Evolutionary conservation across 2,329 filamentous ascomycete species (phyloP).

Genomic region (Cladosporium sp.): DNA sequence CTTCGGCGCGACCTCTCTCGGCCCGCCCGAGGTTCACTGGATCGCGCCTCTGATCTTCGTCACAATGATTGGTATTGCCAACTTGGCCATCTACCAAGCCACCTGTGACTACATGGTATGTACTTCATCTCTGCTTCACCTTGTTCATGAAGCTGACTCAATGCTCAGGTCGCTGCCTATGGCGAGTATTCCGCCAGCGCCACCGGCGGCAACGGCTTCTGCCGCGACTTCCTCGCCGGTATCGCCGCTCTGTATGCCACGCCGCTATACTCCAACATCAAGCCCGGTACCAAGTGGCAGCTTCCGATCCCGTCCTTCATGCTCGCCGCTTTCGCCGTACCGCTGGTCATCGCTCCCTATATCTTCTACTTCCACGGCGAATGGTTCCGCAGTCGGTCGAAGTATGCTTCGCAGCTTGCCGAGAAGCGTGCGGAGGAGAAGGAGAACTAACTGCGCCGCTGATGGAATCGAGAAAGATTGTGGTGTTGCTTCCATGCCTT

Average conservation of each 20-base stretch:
- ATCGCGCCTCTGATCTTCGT: conserved; percentile 61
- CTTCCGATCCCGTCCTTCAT: conserved; percentile 48
- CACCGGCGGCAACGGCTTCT: conserved; percentile 69
- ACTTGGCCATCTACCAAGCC: conserved; percentile 37
- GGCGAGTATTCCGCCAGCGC: conserved; percentile 67
- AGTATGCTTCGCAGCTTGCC: conserved; percentile 40
- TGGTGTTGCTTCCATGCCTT: no score
- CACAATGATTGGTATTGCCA: conserved; percentile 63
- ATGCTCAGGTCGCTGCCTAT: conserved; percentile 63
- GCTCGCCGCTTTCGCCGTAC: conserved; percentile 44
- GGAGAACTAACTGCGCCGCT: neutral
- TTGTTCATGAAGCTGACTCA: conserved; percentile 25
- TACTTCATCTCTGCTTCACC: conserved; percentile 55
- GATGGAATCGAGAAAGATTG: neutral
- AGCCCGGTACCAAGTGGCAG: conserved; percentile 19
- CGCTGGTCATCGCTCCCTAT: conserved; percentile 50
- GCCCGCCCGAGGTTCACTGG: conserved; percentile 54
- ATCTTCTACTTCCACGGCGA: conserved; percentile 44
- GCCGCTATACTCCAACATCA: conserved; percentile 39
- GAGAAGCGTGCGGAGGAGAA: conserved; percentile 32
- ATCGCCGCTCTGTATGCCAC: conserved; percentile 62
- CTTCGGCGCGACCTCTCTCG: conserved; percentile 63
- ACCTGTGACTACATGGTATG: conserved; percentile 58
- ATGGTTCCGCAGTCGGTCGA: conserved; percentile 35
- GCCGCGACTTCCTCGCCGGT: conserved; percentile 67